A percentile compares a stretch with the other conserved stretches of the same genome.
phyloP scores from a whole-genome alignment of 2,329 filamentous ascomycete species.

The Aspergillus uvarum region DNA sequence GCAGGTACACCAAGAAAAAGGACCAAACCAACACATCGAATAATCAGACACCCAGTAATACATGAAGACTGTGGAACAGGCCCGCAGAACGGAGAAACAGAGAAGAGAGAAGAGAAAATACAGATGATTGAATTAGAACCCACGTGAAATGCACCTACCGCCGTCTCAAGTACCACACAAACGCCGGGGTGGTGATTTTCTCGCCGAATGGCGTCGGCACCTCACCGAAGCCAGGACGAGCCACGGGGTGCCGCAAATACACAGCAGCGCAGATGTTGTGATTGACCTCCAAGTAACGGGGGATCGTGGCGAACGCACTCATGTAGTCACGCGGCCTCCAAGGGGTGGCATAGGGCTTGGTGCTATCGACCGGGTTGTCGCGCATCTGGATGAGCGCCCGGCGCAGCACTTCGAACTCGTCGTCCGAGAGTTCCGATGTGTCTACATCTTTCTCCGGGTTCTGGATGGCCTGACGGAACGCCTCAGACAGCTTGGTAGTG shows the following conservation, averaged over 20 bases:
- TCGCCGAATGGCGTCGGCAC: slow-evolving; percentile 78
- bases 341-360: slow-evolving; percentile 85
- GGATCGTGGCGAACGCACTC: slow-evolving; percentile 91
- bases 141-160: slow-evolving; percentile 52
- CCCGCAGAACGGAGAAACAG: slow-evolving; percentile 23
- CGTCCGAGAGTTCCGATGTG: slow-evolving; percentile 49
- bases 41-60: slow-evolving; percentile 38
- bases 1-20: slow-evolving; percentile 10
- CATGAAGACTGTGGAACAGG: slow-evolving; percentile 27
- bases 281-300: slow-evolving; percentile 94
- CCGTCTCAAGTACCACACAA: slow-evolving; percentile 90
- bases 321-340: slow-evolving; percentile 87
- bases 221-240: slow-evolving; percentile 74
- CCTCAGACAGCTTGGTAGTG: slow-evolving; percentile 30
- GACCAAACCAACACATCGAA: slow-evolving; percentile 16
- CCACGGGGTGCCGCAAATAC: slow-evolving; percentile 91
- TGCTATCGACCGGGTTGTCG: slow-evolving; percentile 73
- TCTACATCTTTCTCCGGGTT: slow-evolving; percentile 37
- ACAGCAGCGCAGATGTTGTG: slow-evolving; percentile 95
- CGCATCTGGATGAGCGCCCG: slow-evolving; percentile 63
- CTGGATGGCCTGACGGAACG: slow-evolving; percentile 32
- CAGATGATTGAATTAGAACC: neutral
- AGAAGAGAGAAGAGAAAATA: slow-evolving; percentile 12
- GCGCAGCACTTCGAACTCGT: slow-evolving; percentile 48
- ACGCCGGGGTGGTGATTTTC: slow-evolving; percentile 74